Percentiles rank a stretch among this genome's conserved stretches.
phyloP scores from a whole-genome alignment of 2,329 filamentous ascomycete genomes.

The Dactylonectria macrodidyma region DNA sequence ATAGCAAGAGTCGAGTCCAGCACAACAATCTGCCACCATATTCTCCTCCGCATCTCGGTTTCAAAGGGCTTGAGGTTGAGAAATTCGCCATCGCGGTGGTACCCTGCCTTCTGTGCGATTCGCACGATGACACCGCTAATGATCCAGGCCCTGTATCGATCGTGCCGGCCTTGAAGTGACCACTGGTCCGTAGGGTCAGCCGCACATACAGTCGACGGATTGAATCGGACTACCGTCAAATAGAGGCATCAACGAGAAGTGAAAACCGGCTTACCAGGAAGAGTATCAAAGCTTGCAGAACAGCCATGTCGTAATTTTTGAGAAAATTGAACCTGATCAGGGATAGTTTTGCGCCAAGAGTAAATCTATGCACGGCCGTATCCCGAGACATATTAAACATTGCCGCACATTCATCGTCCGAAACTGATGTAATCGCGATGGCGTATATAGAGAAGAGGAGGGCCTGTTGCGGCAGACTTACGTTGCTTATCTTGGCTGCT shows the following conservation, averaged over 20 bases:
- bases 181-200: constrained; percentile 52
- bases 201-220: too few relatives aligned
- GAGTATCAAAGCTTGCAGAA: constrained; percentile 70
- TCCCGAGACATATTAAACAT: constrained; percentile 64
- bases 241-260: not conserved
- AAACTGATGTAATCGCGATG: constrained; percentile 69
- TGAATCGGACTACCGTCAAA: constrained; percentile 26
- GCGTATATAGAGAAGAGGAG: constrained; percentile 76
- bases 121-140: constrained; percentile 71
- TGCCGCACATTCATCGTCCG: constrained; percentile 66
- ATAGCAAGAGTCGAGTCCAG: constrained; percentile 69
- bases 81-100: constrained; percentile 71
- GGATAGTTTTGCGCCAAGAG: constrained; percentile 62
- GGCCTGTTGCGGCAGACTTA: constrained; percentile 71
- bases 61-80: constrained; percentile 72
- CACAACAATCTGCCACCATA: constrained; percentile 76
- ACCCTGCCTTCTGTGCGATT: constrained; percentile 76
- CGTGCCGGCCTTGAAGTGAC: constrained; percentile 68
- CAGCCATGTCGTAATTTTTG: constrained; percentile 67
- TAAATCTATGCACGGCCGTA: constrained; percentile 64
- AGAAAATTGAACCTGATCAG: constrained; percentile 68
- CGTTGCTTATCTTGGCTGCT: constrained; percentile 62
- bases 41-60: constrained; percentile 73
- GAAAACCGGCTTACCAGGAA: constrained; percentile 60
- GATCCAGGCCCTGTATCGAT: constrained; percentile 71